phyloP scores from a whole-genome alignment of 2,329 filamentous ascomycete genomes.

The Fonsecaea monophora region DNA sequence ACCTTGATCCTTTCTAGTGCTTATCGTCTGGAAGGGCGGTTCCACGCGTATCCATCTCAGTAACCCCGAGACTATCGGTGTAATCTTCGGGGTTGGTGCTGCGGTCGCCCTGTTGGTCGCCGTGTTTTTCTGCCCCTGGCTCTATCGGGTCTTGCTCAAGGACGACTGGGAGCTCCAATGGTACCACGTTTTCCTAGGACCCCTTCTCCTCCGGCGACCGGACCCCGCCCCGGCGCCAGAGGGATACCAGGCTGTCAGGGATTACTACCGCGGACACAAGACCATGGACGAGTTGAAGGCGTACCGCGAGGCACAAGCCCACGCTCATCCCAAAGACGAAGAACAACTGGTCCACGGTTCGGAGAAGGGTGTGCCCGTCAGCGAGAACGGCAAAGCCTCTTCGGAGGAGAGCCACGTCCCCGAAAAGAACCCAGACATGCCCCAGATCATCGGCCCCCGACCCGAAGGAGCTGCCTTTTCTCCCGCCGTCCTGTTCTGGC shows the following conservation, averaged over 20 bases:
- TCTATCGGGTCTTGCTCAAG: conserved; percentile 25
- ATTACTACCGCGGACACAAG: conserved; percentile 27
- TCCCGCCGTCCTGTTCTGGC: conserved; percentile 21
- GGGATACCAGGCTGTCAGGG: conserved; percentile 7
- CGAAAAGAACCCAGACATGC: background rate
- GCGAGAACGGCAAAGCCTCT: conserved; percentile 2
- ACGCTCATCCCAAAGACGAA: background rate
- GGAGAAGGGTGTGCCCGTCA: background rate
- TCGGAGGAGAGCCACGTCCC: background rate
- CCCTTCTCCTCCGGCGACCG: conserved; percentile 17
- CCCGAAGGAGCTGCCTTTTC: conserved; percentile 4
- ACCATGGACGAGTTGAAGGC: conserved; percentile 24
- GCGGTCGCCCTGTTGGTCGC: conserved; percentile 22
- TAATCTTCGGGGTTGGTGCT: conserved; percentile 6
- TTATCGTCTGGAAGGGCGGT: conserved; percentile 35
- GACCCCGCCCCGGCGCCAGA: conserved; percentile 11
- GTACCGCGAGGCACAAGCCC: background rate
- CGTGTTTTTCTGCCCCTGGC: conserved; percentile 30
- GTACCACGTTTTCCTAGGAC: conserved; percentile 26
- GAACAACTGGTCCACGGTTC: background rate
- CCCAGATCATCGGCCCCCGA: conserved; percentile 19
- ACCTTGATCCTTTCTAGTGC: conserved; percentile 11
- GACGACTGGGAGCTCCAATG: conserved; percentile 25
- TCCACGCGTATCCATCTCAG: conserved; percentile 13
- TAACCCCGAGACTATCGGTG: conserved; percentile 11